Evolutionary conservation across 805 yeast species (phyloP), one percentile per base, ranked within the genome.

Genomic region (Kodamaea laetipori): DNA sequence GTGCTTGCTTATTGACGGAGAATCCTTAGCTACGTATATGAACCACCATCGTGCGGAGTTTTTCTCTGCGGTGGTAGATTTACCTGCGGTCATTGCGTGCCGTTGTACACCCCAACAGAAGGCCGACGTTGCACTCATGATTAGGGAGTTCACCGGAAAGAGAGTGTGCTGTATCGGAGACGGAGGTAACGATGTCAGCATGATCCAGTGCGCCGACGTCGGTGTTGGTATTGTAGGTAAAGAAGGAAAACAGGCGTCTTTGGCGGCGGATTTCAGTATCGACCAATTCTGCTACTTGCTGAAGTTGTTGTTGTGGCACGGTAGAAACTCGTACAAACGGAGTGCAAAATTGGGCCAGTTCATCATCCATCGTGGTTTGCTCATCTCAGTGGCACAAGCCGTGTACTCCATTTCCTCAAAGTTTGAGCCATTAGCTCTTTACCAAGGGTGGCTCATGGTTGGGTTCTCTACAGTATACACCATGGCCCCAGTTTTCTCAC

Each of bases 171-270:
- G 98, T 58, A 95, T 94, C 53, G 99, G 99, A 44, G 99, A 94
- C 65, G 99, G 99, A 56, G 99, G 99, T 55, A 94, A 94, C 58
- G 99, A 94, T 66, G 99, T 94, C 25, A 86, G 95, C 55, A 94
- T 94, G 99, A 94, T 94, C 52, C 99, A 94, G 66, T 85, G 95
- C 52, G 99, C 99, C 0, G 97, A 95, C 69, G 97, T 94, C 7
- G 99, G 99, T 47, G 96, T 94, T 21, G 99, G 99, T 44, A 94
- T 94, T 52, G 99, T 94, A 15, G 99, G 99, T 27, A 94, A 94
- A 63, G 99, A 94, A 63, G 99, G 99, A 26, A 85, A 84, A 50
- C 99, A 94, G 63, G 99, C 99, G 0, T 89, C 97, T 0, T 71
- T 94, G 41, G 96, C 98, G 4, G 98, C 99, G 0, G 99, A 94